Conservation (phyloP, 1,284 basidiomycete species). For the Volvariella volvacea region DNA sequence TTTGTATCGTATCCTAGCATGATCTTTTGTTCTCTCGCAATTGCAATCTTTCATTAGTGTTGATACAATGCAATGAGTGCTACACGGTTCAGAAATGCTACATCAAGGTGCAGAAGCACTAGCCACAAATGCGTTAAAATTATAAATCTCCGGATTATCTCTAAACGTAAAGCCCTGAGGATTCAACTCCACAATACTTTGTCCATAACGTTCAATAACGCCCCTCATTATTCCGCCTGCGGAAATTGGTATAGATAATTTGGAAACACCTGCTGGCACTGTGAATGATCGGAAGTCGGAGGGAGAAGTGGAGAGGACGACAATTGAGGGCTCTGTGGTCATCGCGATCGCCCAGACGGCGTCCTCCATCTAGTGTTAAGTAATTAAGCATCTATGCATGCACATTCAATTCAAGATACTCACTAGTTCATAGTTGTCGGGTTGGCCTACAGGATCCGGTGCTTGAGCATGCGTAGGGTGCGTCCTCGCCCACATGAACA, state of each 20-base stretch:
- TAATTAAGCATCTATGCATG: conserved; percentile 1
- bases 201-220: conserved; percentile 45
- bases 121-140: conserved; percentile 60
- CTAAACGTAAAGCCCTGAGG: conserved; percentile 47
- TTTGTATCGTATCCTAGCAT: conserved; percentile 3
- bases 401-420: conserved; percentile 4
- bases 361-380: conserved; percentile 31
- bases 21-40: background rate
- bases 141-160: conserved; percentile 46
- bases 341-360: conserved; percentile 64
- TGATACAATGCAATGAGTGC: too few relatives aligned
- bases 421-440: conserved; percentile 49
- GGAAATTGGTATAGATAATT: conserved; percentile 54
- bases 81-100: too few relatives aligned
- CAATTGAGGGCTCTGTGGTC: conserved; percentile 41
- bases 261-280: conserved; percentile 52
- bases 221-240: conserved; percentile 58
- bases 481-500: conserved; percentile 71
- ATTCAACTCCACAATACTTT: conserved; percentile 43
- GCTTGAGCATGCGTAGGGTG: conserved; percentile 54
- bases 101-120: conserved; percentile 28
- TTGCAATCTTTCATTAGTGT: too few relatives aligned
- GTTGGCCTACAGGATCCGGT: conserved; percentile 33
- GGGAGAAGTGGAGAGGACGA: conserved; percentile 24
- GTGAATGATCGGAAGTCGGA: conserved; percentile 20